These are phyloP conservation scores for Carex myosuroides DNA, from an alignment of 176 grass and related monocot species.

Conservation along the genomic window DNA sequence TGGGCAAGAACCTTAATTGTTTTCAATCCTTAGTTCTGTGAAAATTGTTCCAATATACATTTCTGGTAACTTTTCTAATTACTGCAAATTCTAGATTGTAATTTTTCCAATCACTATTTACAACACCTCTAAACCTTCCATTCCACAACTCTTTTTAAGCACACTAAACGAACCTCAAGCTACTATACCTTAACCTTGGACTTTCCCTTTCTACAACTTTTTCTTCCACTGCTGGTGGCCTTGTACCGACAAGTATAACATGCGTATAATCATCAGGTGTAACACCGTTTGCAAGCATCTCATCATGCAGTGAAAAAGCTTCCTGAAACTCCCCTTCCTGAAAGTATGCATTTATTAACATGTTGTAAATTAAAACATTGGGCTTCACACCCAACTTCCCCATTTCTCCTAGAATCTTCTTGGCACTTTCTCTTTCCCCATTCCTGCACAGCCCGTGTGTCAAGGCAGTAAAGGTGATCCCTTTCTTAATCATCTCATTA, in stretches of 20 bases:
- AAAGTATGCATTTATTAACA: constrained; percentile 62
- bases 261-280: constrained; percentile 55
- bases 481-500: constrained; percentile 52
- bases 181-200: background rate
- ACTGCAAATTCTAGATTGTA: background rate
- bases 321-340: constrained; percentile 57
- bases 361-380: constrained; percentile 67
- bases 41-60: background rate
- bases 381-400: constrained; percentile 41
- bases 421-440: constrained; percentile 64
- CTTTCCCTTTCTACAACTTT: background rate
- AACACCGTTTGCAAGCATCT: constrained; percentile 70
- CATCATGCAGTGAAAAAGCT: constrained; percentile 70
- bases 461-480: constrained; percentile 60
- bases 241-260: constrained; percentile 43
- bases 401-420: constrained; percentile 70
- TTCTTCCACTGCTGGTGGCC: constrained; percentile 3
- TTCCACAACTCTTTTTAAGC: background rate
- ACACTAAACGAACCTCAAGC: background rate
- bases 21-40: background rate
- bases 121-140: background rate
- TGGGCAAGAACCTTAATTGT: background rate
- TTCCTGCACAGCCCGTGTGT: constrained; percentile 57
- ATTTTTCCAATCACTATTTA: background rate
- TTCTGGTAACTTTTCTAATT: background rate